Evolutionary conservation across 768 basidiomycete species (phyloP).

Genomic region (Kwoniella mangroviensis): DNA sequence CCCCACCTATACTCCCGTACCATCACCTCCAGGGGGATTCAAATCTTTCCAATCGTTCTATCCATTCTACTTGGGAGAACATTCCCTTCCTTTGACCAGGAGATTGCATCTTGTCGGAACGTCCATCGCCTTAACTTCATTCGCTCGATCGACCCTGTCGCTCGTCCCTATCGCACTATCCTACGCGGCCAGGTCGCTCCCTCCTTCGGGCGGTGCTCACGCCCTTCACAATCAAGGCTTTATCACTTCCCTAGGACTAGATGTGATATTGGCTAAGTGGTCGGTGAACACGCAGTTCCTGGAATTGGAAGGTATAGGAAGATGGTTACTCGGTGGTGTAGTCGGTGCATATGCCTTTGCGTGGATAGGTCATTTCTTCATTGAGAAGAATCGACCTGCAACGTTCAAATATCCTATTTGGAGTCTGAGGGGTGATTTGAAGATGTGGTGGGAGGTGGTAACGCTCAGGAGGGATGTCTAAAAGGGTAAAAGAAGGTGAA

Average conservation of each 20-base stretch:
- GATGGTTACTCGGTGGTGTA: conserved; percentile 24
- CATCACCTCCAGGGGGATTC: conserved; percentile 14
- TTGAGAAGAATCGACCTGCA: conserved; percentile 47
- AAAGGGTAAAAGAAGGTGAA: too few relatives aligned
- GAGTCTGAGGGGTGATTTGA: conserved; percentile 40
- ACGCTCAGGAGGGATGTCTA: conserved; percentile 29
- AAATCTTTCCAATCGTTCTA: conserved; percentile 38
- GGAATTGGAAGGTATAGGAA: conserved; percentile 19
- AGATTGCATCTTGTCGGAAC: conserved; percentile 45
- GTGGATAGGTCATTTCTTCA: conserved; percentile 47
- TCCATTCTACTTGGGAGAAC: conserved; percentile 53
- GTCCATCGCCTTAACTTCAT: conserved; percentile 24
- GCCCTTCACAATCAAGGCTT: conserved; percentile 2
- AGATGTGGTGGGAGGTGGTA: conserved; percentile 46
- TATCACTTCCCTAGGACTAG: conserved; percentile 7
- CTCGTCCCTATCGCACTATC: conserved; percentile 22
- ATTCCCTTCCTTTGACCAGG: conserved; percentile 34
- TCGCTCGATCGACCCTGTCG: conserved; percentile 29
- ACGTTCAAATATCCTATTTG: conserved; percentile 47
- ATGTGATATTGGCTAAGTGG: conserved; percentile 11
- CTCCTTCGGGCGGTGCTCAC: not conserved
- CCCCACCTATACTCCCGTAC: conserved; percentile 17
- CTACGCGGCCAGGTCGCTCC: conserved; percentile 2
- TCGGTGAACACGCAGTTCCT: conserved; percentile 10
- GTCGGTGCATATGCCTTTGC: conserved; percentile 41